Evolutionary conservation across 768 basidiomycete species (phyloP).

Genomic region (Pleurotus platypus): DNA sequence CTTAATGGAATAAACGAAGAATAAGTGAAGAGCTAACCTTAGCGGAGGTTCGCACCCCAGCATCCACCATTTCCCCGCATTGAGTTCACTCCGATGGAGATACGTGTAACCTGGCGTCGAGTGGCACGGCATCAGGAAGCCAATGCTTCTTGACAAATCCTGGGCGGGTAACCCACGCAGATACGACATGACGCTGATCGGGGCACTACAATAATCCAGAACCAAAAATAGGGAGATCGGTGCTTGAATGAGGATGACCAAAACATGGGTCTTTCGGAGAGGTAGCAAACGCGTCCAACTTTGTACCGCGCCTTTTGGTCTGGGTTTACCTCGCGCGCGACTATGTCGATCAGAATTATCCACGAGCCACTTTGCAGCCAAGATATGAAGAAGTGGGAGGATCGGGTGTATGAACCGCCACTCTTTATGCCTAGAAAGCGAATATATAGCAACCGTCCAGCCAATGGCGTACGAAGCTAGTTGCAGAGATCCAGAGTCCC

Average conservation of each 20-base stretch:
- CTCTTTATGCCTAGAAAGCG: constrained; percentile 89
- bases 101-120: constrained; percentile 92
- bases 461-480: constrained; percentile 33
- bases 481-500: constrained; percentile 12
- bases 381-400: constrained; percentile 76
- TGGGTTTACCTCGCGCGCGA: background rate
- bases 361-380: constrained; percentile 71
- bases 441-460: constrained; percentile 72
- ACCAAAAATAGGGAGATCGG: constrained; percentile 67
- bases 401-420: constrained; percentile 96
- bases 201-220: constrained; percentile 76
- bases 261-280: constrained; percentile 30
- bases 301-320: constrained; percentile 7
- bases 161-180: constrained; percentile 50
- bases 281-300: constrained; percentile 9
- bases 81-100: constrained; percentile 66
- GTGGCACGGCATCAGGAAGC: constrained; percentile 94
- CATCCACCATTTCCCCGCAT: constrained; percentile 64
- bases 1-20: constrained; percentile 5
- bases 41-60: constrained; percentile 93
- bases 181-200: constrained; percentile 71
- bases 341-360: constrained; percentile 29
- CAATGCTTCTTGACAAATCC: constrained; percentile 50
- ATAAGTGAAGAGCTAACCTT: constrained; percentile 44
- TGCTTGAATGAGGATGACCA: constrained; percentile 48